Percentiles rank a stretch among this genome's conserved stretches.
Evolutionary conservation across 495 filamentous ascomycete genomes (phyloP).

Genomic region (Aspergillus affinis): DNA sequence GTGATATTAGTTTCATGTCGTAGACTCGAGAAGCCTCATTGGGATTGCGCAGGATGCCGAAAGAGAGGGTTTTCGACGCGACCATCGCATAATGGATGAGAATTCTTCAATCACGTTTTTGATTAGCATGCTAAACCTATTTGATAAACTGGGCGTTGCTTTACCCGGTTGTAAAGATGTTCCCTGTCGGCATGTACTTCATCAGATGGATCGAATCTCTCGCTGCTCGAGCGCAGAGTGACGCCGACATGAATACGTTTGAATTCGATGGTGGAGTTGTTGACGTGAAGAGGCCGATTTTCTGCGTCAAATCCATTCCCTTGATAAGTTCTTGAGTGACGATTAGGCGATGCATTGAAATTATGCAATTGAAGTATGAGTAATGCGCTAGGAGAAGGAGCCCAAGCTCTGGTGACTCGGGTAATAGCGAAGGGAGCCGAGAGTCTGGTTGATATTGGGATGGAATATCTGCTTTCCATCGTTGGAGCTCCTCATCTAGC

Average conservation of each 20-base stretch:
- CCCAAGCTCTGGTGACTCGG: not conserved
- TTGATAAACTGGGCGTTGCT: not conserved
- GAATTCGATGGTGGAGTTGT: conserved; percentile 4
- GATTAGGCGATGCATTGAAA: conserved; percentile 20
- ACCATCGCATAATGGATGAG: conserved; percentile 21
- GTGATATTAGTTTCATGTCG: conserved; percentile 17
- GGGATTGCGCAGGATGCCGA: conserved; percentile 19
- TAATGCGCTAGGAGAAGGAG: conserved; percentile 17
- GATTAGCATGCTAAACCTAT: not conserved
- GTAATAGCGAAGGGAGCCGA: conserved; percentile 5
- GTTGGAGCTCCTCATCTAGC: conserved; percentile 20
- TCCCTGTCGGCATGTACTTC: conserved; percentile 17
- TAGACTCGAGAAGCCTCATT: conserved; percentile 11
- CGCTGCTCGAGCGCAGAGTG: conserved; percentile 19
- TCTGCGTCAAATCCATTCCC: conserved; percentile 6
- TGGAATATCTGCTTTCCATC: conserved; percentile 18
- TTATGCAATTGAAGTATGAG: conserved; percentile 24
- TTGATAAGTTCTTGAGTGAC: conserved; percentile 8
- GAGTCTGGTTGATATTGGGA: conserved; percentile 17
- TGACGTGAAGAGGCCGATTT: not conserved
- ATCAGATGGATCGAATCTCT: conserved; percentile 20
- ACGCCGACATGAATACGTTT: conserved; percentile 18
- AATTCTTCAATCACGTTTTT: conserved; percentile 5
- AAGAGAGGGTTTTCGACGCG: conserved; percentile 21
- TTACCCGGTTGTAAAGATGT: conserved; percentile 17